A percentile compares a stretch with the other conserved stretches of the same genome.
These are phyloP conservation scores for Saxophila tyrrhenica DNA, from an alignment of 495 filamentous ascomycete genomes.

Conservation along the genomic window DNA sequence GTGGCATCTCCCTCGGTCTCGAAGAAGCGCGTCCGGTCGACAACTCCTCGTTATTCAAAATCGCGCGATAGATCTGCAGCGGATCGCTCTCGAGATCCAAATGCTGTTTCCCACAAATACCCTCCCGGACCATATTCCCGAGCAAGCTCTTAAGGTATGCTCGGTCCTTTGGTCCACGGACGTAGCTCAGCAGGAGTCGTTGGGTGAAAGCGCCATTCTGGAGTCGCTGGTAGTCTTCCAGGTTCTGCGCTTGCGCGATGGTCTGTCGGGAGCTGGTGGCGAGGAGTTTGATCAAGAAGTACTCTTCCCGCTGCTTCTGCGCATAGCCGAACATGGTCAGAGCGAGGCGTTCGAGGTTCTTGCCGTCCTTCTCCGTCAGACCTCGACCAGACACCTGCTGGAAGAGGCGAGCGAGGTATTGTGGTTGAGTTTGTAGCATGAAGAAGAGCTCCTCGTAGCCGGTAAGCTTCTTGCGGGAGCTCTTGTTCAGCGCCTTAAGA, in stretches of 20 bases:
- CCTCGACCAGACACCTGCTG: constrained; percentile 70
- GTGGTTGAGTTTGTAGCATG: constrained; percentile 89
- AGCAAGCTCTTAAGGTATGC: constrained; percentile 82
- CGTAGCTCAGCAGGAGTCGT: constrained; percentile 75
- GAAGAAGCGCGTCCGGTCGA: constrained; percentile 74
- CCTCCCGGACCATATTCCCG: constrained; percentile 70
- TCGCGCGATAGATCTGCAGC: constrained; percentile 89
- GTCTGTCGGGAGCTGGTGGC: constrained; percentile 75
- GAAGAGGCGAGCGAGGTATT: constrained; percentile 86
- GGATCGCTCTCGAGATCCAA: constrained; percentile 94
- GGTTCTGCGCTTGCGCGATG: constrained; percentile 56
- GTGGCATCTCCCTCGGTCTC: constrained; percentile 66
- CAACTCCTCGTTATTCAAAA: constrained; percentile 93
- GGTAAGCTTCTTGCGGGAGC: constrained; percentile 84
- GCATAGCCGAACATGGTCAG: constrained; percentile 97
- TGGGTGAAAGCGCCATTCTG: constrained; percentile 81
- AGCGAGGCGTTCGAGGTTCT: constrained; percentile 80
- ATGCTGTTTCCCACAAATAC: constrained; percentile 80
- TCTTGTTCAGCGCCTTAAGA: constrained; percentile 93
- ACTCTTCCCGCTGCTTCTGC: constrained; percentile 92
- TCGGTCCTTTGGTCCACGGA: constrained; percentile 81
- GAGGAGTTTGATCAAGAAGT: constrained; percentile 88
- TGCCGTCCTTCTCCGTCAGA: constrained; percentile 81
- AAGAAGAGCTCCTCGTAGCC: constrained; percentile 98
- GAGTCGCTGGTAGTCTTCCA: constrained; percentile 73